Percentiles rank a stretch among this genome's conserved stretches.
Evolutionary conservation across 495 filamentous ascomycete genomes (phyloP).

Genomic region (Penicillium goetzii): DNA sequence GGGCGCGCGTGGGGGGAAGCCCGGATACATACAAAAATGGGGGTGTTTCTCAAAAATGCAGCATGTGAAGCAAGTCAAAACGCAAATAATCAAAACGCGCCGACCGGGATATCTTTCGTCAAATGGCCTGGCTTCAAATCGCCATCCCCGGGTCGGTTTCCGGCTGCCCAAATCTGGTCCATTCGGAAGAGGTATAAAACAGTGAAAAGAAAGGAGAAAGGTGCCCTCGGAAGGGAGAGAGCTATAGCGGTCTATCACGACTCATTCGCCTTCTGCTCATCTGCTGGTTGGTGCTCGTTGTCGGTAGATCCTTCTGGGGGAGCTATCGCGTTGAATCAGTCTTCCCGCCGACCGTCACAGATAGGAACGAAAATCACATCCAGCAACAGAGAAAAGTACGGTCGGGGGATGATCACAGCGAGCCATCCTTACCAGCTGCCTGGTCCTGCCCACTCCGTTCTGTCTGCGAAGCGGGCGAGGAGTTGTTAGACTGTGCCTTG

Average conservation of each 20-base stretch:
- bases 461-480: slow-evolving; percentile 6
- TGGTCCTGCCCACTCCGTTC: slow-evolving; percentile 20
- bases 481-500: slow-evolving; percentile 44
- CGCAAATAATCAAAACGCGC: slow-evolving; percentile 9
- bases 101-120: slow-evolving; percentile 13
- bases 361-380: neutral
- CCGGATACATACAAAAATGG: slow-evolving; percentile 19
- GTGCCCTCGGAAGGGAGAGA: neutral
- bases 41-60: slow-evolving; percentile 2
- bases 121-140: neutral
- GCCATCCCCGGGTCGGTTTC: slow-evolving; percentile 1
- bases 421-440: slow-evolving; percentile 33
- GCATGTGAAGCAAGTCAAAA: neutral
- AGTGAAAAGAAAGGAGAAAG: slow-evolving; percentile 5
- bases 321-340: slow-evolving; percentile 19
- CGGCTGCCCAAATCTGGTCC: neutral
- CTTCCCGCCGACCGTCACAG: neutral
- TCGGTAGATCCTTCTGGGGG: slow-evolving; percentile 11
- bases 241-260: slow-evolving; percentile 5
- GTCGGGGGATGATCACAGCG: slow-evolving; percentile 22
- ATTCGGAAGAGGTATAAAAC: slow-evolving; percentile 10
- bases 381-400: slow-evolving; percentile 1
- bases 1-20: neutral
- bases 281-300: slow-evolving; percentile 12
- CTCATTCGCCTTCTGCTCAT: slow-evolving; percentile 12